These are phyloP conservation scores for Chalciporus piperatus DNA, from an alignment of 768 basidiomycete genomes.

Conservation along the genomic window DNA sequence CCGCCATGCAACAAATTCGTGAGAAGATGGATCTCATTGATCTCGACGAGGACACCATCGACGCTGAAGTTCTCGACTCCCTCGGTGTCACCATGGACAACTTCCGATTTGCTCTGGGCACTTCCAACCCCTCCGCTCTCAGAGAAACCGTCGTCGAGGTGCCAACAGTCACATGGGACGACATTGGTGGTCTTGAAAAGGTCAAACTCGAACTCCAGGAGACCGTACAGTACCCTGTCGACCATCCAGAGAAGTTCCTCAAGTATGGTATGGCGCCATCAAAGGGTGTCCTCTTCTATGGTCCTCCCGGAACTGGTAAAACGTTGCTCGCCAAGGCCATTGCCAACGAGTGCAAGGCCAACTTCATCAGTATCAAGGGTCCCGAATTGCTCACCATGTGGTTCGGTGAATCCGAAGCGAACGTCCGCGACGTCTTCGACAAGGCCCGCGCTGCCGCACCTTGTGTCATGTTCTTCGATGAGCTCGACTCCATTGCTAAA, in stretches of 20 bases:
- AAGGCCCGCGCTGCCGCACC: slow-evolving; percentile 99
- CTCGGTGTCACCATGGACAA: slow-evolving; percentile 99
- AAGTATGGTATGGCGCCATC: slow-evolving; percentile 99
- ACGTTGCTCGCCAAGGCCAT: slow-evolving; percentile 98
- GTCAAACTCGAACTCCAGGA: slow-evolving; percentile 99
- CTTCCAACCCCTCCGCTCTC: slow-evolving; percentile 96
- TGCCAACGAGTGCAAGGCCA: slow-evolving; percentile 99
- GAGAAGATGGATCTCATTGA: slow-evolving; percentile 99
- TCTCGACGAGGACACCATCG: slow-evolving; percentile 96
- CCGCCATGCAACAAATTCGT: slow-evolving; percentile 99
- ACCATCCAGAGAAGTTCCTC: slow-evolving; percentile 99
- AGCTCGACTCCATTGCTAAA: slow-evolving; percentile 98
- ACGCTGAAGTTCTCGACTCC: slow-evolving; percentile 97
- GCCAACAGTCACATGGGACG: slow-evolving; percentile 98
- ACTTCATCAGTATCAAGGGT: slow-evolving; percentile 99
- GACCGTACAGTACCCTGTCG: slow-evolving; percentile 99
- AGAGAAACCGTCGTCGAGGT: slow-evolving; percentile 99
- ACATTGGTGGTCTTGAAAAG: slow-evolving; percentile 98
- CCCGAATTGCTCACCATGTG: slow-evolving; percentile 99
- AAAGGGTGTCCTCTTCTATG: slow-evolving; percentile 99
- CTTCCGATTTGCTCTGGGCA: slow-evolving; percentile 98
- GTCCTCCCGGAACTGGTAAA: slow-evolving; percentile 99
- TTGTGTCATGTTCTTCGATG: slow-evolving; percentile 99
- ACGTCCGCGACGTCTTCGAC: slow-evolving; percentile 99
- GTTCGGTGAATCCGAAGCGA: slow-evolving; percentile 99